Conservation (phyloP, 1,284 basidiomycete genomes). For the Melanopsichium pennsylvanicum region DNA sequence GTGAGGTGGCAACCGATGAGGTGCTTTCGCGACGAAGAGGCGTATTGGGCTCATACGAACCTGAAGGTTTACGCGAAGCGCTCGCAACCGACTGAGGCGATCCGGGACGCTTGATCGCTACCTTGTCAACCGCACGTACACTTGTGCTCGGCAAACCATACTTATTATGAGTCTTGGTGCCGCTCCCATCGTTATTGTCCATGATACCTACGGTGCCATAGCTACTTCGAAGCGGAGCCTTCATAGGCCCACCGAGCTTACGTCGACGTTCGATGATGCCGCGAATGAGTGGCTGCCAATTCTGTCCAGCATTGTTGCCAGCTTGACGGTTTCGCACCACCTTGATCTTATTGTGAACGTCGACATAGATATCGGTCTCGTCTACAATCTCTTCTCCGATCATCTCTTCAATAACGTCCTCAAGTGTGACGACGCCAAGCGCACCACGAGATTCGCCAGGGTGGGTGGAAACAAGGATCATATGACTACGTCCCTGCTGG, state of each 20-base stretch:
- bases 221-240: slow-evolving; percentile 51
- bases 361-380: slow-evolving; percentile 64
- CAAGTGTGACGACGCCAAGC: slow-evolving; percentile 67
- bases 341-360: slow-evolving; percentile 61
- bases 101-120: slow-evolving; percentile 53
- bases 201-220: slow-evolving; percentile 50
- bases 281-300: slow-evolving; percentile 63
- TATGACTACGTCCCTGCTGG: slow-evolving; percentile 93
- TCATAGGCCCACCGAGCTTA: slow-evolving; percentile 53
- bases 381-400: slow-evolving; percentile 65
- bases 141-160: slow-evolving; percentile 34
- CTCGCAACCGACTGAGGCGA: slow-evolving; percentile 28
- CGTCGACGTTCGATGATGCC: slow-evolving; percentile 64
- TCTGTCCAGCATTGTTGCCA: slow-evolving; percentile 29
- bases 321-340: slow-evolving; percentile 44
- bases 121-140: slow-evolving; percentile 51
- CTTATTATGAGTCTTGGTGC: slow-evolving; percentile 25
- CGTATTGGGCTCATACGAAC: slow-evolving; percentile 23
- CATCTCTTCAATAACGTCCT: slow-evolving; percentile 73
- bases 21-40: slow-evolving; percentile 28
- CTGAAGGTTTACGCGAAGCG: slow-evolving; percentile 12
- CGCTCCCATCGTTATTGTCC: slow-evolving; percentile 13
- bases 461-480: slow-evolving; percentile 83
- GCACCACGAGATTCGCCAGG: slow-evolving; percentile 83
- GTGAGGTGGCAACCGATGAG: slow-evolving; percentile 23